phyloP scores from a whole-genome alignment of 1,284 basidiomycete species.

The Cryptococcus jaspeensis region DNA sequence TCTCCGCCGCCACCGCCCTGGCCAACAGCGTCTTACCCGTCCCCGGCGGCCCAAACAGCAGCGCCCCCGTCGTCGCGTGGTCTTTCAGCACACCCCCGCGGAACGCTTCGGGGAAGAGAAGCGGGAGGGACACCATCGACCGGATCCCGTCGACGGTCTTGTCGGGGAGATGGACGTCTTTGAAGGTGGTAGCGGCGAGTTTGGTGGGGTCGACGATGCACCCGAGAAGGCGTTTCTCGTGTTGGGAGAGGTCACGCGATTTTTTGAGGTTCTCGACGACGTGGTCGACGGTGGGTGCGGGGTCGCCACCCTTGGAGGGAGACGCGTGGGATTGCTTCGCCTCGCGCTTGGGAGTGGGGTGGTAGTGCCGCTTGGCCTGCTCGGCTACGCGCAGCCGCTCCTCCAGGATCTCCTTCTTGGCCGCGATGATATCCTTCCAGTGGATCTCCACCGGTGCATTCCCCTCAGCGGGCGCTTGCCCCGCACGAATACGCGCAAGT shows the following conservation, averaged over 20 bases:
- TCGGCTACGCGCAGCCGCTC: conserved; percentile 14
- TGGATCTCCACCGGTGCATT: conserved; percentile 13
- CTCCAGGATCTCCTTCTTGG: conserved; percentile 14
- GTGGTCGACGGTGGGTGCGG: conserved; percentile 55
- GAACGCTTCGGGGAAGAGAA: conserved; percentile 87
- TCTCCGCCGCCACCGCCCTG: conserved; percentile 85
- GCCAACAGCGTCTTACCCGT: conserved; percentile 89
- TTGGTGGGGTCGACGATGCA: conserved; percentile 79
- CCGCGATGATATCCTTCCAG: conserved; percentile 34
- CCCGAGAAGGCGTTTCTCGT: conserved; percentile 72
- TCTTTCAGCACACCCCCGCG: conserved; percentile 86
- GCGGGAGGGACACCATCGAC: conserved; percentile 85
- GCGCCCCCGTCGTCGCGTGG: conserved; percentile 80
- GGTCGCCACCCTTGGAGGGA: conserved; percentile 7
- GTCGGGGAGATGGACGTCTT: conserved; percentile 79
- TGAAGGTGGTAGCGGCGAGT: conserved; percentile 67
- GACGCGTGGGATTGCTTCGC: conserved; percentile 5
- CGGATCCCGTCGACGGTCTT: conserved; percentile 84
- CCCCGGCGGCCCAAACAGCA: conserved; percentile 84
- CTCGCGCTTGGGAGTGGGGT: conserved; percentile 12
- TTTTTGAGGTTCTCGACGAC: conserved; percentile 71
- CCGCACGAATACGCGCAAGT: conserved; percentile 14
- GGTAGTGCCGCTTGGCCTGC: conserved; percentile 21
- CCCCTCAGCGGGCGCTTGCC: not conserved
- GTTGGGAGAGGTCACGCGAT: conserved; percentile 67